Conservation (phyloP, 2,329 filamentous ascomycete species). For the Fusarium concolor region DNA sequence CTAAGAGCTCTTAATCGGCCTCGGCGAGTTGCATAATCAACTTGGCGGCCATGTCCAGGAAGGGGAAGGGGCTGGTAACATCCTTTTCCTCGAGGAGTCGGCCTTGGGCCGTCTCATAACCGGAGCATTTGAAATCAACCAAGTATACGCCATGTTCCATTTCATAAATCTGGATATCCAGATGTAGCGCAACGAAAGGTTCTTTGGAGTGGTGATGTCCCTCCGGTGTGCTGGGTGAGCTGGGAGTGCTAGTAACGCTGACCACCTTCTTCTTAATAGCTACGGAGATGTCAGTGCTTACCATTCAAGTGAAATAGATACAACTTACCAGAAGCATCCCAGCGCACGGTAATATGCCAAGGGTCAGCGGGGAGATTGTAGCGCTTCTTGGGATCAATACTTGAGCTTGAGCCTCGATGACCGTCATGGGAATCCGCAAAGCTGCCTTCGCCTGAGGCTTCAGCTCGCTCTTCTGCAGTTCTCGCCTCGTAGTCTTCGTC, state of each 20-base stretch:
- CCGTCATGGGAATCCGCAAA: slow-evolving; percentile 55
- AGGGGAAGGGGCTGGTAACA: slow-evolving; percentile 94
- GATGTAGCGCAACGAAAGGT: slow-evolving; percentile 88
- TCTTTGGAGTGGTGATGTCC: slow-evolving; percentile 58
- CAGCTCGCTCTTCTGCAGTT: slow-evolving; percentile 57
- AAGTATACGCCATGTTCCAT: slow-evolving; percentile 94
- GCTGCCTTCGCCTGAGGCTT: slow-evolving; percentile 53
- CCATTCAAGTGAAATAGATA: too few species aligned
- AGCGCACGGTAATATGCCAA: slow-evolving; percentile 93
- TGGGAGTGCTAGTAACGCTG: slow-evolving; percentile 38
- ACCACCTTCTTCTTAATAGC: slow-evolving; percentile 43
- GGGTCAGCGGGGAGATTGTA: slow-evolving; percentile 93
- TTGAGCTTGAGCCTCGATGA: slow-evolving; percentile 52
- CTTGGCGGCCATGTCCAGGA: slow-evolving; percentile 91
- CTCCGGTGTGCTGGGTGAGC: slow-evolving; percentile 46
- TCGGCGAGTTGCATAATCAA: slow-evolving; percentile 94
- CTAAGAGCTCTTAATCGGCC: slow-evolving; percentile 69
- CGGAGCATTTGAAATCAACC: slow-evolving; percentile 98
- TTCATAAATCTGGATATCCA: slow-evolving; percentile 96
- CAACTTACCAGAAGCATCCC: slow-evolving; percentile 83
- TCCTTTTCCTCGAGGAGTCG: slow-evolving; percentile 89
- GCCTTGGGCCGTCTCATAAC: slow-evolving; percentile 85
- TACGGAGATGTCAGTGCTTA: slow-evolving; percentile 42
- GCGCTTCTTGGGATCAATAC: slow-evolving; percentile 67
- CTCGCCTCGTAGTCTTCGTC: slow-evolving; percentile 69